Base-by-base conservation (phyloP, 1,284 basidiomycete species). In the Exobasidium cylindrosporum region DNA sequence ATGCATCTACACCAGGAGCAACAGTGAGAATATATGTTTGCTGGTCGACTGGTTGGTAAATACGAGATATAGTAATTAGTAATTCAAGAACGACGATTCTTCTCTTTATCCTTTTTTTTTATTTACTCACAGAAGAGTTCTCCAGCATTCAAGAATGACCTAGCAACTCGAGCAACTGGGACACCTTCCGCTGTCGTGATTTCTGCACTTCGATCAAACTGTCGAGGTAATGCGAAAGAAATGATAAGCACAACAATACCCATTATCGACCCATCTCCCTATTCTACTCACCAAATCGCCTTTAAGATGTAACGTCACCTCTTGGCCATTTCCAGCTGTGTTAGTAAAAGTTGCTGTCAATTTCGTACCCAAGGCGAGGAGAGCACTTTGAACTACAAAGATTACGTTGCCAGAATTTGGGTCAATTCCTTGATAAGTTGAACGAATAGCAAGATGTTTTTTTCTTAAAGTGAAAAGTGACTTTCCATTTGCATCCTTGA, bases 1-100 rank as follows among this genome's bases (percentile, higher is more conserved):
- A 71, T 2, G 82, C 73, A 63, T 83, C 82, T 11, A 83, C 81
- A 14, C 53, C 35, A n/a, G 35, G 52, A 2, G 53, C 5, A 47
- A 62, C 45, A 4, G 60, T 61, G 10, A 61, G n/a, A 21, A 61
- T 30, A 47, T 61, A 61, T 14, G 64, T 66, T 49, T 72, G 67
- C 32, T 56, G 17, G 43, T 60, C 60, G 35, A 66, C 64, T 66
- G 43, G 10, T n/a, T n/a, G n/a, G n/a, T n/a, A n/a, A n/a, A n/a
- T n/a, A n/a, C n/a, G n/a, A n/a, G n/a, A n/a, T n/a, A n/a, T n/a
- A n/a, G n/a, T n/a, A n/a, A n/a, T n/a, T n/a, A n/a, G n/a, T n/a
- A n/a, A n/a, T n/a, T n/a, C n/a, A n/a, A n/a, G n/a, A n/a, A n/a
- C n/a, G n/a, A n/a, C n/a, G n/a, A n/a, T n/a, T n/a, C n/a, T n/a